Conservation (phyloP, 192 early-diverging fungal species). For the Ramicandelaber brevisporus region DNA sequence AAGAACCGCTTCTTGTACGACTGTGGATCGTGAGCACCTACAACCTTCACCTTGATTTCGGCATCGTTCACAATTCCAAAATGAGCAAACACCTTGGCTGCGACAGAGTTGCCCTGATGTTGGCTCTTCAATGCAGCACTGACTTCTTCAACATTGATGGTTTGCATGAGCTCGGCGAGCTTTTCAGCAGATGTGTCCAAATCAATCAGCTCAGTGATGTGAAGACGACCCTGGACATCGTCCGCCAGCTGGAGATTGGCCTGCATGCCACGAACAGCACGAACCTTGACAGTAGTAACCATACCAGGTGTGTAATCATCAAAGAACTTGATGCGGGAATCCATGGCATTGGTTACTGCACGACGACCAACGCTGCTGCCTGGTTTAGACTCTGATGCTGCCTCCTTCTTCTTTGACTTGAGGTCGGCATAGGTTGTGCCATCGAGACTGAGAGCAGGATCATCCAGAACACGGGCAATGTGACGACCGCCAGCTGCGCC, state of each 20-base stretch:
- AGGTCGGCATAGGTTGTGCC: too few species aligned
- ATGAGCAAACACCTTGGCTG: conserved; percentile 9
- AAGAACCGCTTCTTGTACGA: conserved; percentile 35
- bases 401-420: too few species aligned
- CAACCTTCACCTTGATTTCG: conserved; percentile 28
- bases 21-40: conserved; percentile 37
- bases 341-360: conserved; percentile 12
- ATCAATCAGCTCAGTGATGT: conserved; percentile 41
- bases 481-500: too few species aligned
- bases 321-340: conserved; percentile 13
- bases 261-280: conserved; percentile 20
- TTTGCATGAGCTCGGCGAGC: conserved; percentile 6
- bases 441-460: conserved; percentile 2
- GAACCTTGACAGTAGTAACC: conserved; percentile 13
- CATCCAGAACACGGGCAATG: conserved; percentile 11
- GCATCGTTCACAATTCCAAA: conserved; percentile 9
- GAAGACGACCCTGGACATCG: conserved; percentile 47
- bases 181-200: conserved; percentile 6
- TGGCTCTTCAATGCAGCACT: too few species aligned
- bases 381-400: not conserved
- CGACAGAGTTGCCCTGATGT: too few species aligned
- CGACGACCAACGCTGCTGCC: conserved; percentile 2
- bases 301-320: conserved; percentile 20
- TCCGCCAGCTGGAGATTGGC: conserved; percentile 34
- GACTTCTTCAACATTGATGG: too few species aligned